Conservation (phyloP, 306 rosid species). For the Rosa lucieae region DNA sequence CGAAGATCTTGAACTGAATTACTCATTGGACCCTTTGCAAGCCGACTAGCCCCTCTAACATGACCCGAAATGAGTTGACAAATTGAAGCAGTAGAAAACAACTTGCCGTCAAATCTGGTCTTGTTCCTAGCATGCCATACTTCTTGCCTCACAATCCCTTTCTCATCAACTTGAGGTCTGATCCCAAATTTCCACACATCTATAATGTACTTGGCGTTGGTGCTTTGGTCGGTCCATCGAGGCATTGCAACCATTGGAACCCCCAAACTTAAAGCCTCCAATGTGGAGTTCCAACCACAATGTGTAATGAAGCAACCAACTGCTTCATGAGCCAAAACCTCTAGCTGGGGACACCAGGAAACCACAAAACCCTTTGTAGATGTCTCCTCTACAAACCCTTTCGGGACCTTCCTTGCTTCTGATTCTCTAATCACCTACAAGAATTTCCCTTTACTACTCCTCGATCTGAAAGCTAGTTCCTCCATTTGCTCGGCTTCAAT, state of each 20-base stretch:
- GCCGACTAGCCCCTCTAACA: no score
- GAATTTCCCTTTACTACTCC: constrained; percentile 1
- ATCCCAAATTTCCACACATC: constrained; percentile 19
- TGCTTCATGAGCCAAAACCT: constrained; percentile 17
- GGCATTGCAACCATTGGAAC: neutral
- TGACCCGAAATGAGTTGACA: no score
- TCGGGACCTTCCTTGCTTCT: constrained; percentile 25
- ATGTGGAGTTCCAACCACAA: constrained; percentile 15
- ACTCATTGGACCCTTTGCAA: no score
- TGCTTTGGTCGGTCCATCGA: neutral
- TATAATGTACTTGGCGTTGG: constrained; percentile 4
- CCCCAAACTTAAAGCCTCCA: constrained; percentile 13
- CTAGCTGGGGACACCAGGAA: constrained; percentile 8
- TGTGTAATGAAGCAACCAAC: constrained; percentile 17
- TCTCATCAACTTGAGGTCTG: constrained; percentile 6
- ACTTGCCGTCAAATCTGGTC: no score
- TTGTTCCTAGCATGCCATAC: no score
- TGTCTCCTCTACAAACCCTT: constrained; percentile 25
- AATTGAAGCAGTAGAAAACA: no score
- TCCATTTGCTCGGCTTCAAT: constrained; percentile 19
- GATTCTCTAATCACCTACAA: constrained; percentile 36
- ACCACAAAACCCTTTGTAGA: constrained; percentile 15
- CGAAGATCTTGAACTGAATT: no score
- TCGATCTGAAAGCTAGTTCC: constrained; percentile 30
- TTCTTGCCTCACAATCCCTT: constrained; percentile 3